Conservation (phyloP, 2,329 filamentous ascomycete species). For the Cytospora schulzeri region DNA sequence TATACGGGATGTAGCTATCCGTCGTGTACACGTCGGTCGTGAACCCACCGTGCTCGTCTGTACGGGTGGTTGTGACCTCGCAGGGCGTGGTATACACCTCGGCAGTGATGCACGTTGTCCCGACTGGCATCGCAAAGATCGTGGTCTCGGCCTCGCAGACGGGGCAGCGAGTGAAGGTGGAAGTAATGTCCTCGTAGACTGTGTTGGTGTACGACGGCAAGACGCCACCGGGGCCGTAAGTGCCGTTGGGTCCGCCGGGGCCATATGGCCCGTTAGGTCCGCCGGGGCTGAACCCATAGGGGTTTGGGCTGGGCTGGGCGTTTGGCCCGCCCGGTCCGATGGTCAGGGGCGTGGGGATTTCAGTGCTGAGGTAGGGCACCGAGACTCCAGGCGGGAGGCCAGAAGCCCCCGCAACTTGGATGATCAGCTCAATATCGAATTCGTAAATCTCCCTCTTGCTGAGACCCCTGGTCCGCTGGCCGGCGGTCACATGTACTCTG, state of each 20-base stretch:
- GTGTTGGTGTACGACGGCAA: constrained; percentile 20
- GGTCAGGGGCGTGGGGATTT: background rate
- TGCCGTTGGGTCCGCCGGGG: background rate
- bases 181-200: constrained; percentile 20
- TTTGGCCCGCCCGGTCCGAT: too few relatives aligned
- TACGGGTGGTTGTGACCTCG: background rate
- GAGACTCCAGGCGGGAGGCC: background rate
- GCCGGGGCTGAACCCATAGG: too few relatives aligned
- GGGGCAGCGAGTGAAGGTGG: constrained; percentile 17
- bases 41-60: background rate
- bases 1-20: constrained; percentile 10
- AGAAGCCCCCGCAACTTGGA: background rate
- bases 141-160: constrained; percentile 14
- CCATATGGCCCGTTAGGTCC: background rate
- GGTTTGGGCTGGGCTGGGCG: too few relatives aligned
- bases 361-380: background rate
- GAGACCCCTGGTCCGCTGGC: constrained; percentile 6
- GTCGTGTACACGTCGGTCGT: constrained; percentile 1
- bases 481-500: background rate
- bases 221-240: background rate
- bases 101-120: constrained; percentile 18
- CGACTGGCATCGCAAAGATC: background rate
- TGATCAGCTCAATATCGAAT: constrained; percentile 7
- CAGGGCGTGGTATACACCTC: constrained; percentile 17
- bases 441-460: background rate